These are phyloP conservation scores for Botrytis cinerea DNA, from an alignment of 2,329 filamentous ascomycete genomes.

Conservation along the genomic window DNA sequence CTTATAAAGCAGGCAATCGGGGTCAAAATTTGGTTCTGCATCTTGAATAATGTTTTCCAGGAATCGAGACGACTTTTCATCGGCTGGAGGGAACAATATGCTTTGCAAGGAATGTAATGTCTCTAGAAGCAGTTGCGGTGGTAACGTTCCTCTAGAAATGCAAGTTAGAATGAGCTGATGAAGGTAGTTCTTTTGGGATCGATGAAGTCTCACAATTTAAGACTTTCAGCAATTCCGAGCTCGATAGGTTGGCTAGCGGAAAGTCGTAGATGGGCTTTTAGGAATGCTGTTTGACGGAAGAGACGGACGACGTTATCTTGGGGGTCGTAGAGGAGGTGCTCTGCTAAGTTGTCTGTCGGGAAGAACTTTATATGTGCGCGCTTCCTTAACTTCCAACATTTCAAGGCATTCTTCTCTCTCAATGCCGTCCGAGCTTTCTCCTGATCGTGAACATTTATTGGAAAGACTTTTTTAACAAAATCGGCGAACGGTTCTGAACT, in stretches of 20 bases:
- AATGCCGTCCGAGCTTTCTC: background rate
- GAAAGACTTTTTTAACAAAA: background rate
- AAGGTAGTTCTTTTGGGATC: background rate
- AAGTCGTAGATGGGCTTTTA: background rate
- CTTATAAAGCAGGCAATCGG: background rate
- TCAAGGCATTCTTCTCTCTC: background rate
- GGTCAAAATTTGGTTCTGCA: background rate
- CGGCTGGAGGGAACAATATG: background rate
- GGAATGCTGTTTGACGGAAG: background rate
- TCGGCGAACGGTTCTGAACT: background rate
- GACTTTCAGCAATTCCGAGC: background rate
- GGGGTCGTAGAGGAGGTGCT: background rate
- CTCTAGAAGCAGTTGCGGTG: background rate
- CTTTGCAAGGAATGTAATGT: background rate
- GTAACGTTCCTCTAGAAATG: background rate
- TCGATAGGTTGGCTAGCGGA: background rate
- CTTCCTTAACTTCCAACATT: background rate
- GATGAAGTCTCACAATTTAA: background rate
- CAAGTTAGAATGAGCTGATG: background rate
- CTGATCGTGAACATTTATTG: background rate
- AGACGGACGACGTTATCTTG: background rate
- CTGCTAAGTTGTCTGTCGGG: background rate
- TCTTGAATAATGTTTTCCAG: background rate
- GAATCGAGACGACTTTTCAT: background rate
- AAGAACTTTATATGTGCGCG: background rate